Evolutionary conservation across 768 basidiomycete species (phyloP).

Genomic region (Lactarius tabidus): DNA sequence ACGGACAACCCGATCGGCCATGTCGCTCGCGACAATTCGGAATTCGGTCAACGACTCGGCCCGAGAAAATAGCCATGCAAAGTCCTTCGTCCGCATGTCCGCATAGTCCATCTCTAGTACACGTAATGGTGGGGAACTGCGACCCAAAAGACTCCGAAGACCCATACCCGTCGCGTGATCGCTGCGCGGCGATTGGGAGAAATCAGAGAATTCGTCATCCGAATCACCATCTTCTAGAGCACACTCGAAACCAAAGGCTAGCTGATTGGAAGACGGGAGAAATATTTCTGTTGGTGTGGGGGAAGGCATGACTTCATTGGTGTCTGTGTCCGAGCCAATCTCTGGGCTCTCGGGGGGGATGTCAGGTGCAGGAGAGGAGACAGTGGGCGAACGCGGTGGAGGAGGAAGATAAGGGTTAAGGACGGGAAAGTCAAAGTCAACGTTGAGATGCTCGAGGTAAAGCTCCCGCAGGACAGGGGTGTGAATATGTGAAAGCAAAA

Average conservation of each 20-base stretch:
- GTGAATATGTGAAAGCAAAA: slow-evolving; percentile 59
- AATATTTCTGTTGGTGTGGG: background rate
- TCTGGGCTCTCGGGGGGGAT: background rate
- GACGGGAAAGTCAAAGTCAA: slow-evolving; percentile 42
- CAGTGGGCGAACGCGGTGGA: slow-evolving; percentile 26
- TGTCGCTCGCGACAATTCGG: slow-evolving; percentile 73
- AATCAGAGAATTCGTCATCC: slow-evolving; percentile 72
- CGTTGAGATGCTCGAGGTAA: slow-evolving; percentile 62
- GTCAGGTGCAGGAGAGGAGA: background rate
- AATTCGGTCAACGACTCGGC: slow-evolving; percentile 55
- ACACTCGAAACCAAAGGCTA: slow-evolving; percentile 16
- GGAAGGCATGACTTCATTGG: background rate
- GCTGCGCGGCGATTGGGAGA: slow-evolving; percentile 71
- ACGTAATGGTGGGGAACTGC: slow-evolving; percentile 59
- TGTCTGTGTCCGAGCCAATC: background rate
- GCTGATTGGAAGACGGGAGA: background rate
- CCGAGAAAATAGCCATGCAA: slow-evolving; percentile 59
- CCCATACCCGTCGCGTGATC: slow-evolving; percentile 82
- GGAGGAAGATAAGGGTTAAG: slow-evolving; percentile 28
- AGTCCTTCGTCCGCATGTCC: slow-evolving; percentile 83
- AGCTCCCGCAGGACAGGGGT: slow-evolving; percentile 58
- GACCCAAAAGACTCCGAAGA: slow-evolving; percentile 56
- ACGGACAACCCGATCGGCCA: slow-evolving; percentile 68
- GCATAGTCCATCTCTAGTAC: slow-evolving; percentile 75
- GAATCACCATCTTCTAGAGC: slow-evolving; percentile 59